Percentiles rank a stretch among this genome's conserved stretches.
Evolutionary conservation across 1,284 basidiomycete species (phyloP).

Genomic region (Schizopora paradoxa): DNA sequence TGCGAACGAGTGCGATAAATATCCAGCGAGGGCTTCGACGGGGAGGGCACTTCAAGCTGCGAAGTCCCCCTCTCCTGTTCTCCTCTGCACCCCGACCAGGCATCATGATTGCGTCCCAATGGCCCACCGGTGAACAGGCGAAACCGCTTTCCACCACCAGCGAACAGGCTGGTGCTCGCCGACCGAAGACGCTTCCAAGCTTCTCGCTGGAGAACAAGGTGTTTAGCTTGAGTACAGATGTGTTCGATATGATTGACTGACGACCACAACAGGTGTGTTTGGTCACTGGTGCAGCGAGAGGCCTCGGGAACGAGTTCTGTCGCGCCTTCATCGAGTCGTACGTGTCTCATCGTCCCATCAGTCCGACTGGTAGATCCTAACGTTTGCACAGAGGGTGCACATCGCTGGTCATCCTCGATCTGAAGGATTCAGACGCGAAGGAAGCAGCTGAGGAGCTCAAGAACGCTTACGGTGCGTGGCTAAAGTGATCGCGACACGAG

Average conservation of each 20-base stretch:
- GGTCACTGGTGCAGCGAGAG: slow-evolving; percentile 92
- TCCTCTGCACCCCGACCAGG: too few species aligned
- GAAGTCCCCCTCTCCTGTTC: too few species aligned
- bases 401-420: slow-evolving; percentile 78
- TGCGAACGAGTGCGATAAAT: too few species aligned
- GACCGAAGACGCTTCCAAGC: slow-evolving; percentile 44
- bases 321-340: slow-evolving; percentile 84
- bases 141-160: slow-evolving; percentile 13
- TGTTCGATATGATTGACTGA: neutral
- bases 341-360: slow-evolving; percentile 26
- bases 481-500: neutral
- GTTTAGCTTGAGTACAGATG: slow-evolving; percentile 11
- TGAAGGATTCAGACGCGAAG: slow-evolving; percentile 70
- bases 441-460: slow-evolving; percentile 72
- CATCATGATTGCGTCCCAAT: too few species aligned
- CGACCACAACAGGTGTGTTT: slow-evolving; percentile 65
- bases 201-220: slow-evolving; percentile 72
- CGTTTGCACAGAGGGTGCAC: slow-evolving; percentile 64
- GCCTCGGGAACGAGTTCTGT: slow-evolving; percentile 86
- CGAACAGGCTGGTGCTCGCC: too few species aligned
- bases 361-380: slow-evolving; percentile 1
- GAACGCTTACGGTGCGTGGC: slow-evolving; percentile 43
- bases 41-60: too few species aligned
- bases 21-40: too few species aligned
- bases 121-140: too few species aligned